phyloP scores from a whole-genome alignment of 345 rosid species.

The Tarenaya hassleriana region DNA sequence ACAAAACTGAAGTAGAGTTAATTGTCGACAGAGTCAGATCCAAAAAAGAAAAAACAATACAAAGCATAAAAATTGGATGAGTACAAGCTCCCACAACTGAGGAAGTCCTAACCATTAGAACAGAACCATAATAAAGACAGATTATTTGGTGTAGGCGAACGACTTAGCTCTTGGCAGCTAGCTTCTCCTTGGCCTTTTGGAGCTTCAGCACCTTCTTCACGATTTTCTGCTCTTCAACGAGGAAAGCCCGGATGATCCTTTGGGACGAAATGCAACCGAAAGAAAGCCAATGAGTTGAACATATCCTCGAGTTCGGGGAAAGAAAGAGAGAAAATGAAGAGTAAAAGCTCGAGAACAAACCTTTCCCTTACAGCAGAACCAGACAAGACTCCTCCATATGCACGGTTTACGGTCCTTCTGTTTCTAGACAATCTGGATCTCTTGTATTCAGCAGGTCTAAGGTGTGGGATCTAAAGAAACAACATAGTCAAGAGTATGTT shows the following conservation, averaged over 20 bases:
- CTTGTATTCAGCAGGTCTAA: too few species aligned
- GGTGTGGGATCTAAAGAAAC: conserved; percentile 22
- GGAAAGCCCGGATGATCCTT: conserved; percentile 72
- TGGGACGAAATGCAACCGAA: conserved; percentile 2
- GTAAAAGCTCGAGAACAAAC: conserved; percentile 21
- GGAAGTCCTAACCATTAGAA: not conserved
- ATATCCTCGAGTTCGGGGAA: too few species aligned
- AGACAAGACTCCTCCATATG: not conserved
- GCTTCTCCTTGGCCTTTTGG: conserved; percentile 67
- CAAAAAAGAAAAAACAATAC: too few species aligned
- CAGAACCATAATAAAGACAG: not conserved
- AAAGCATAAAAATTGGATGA: conserved; percentile 8
- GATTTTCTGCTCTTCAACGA: conserved; percentile 81
- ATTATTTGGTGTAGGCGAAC: conserved; percentile 16
- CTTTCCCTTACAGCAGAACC: not conserved
- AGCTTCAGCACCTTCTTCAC: conserved; percentile 76
- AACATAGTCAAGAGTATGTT: not conserved
- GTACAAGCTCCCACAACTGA: conserved; percentile 12
- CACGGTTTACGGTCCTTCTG: too few species aligned
- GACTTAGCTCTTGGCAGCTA: conserved; percentile 45
- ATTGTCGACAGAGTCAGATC: too few species aligned
- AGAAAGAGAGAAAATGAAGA: not conserved
- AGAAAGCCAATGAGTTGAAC: too few species aligned
- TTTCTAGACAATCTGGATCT: too few species aligned
- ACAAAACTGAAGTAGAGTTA: conserved; percentile 5